Evolutionary conservation across 176 grass and related monocot genomes (phyloP), one percentile per base, ranked within the genome.

Genomic region (Eragrostis curvula): DNA sequence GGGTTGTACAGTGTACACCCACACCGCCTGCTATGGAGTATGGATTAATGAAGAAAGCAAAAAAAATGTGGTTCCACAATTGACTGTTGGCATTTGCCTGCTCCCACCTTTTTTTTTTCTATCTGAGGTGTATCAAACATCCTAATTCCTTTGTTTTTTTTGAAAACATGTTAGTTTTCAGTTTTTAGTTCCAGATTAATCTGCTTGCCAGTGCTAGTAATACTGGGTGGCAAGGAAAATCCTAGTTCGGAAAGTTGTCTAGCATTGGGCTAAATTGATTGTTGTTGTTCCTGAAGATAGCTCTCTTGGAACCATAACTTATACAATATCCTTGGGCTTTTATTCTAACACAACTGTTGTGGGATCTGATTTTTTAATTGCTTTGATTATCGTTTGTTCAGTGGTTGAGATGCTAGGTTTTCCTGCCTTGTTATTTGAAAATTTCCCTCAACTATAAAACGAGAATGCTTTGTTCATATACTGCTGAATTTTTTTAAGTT

Each of bases 91-190:
- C 32, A 11, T 56, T 68, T 53, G 18, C 21, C 30, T 72, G 39
- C 60, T 66, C 18, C 53, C 23, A 29, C 32, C 13, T n/a, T 20
- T 20, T 30, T 40, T 66, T 83, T 3, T 30, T 64, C 77, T 83
- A 39, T 71, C 32, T 83, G 9, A 45, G 40, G 18, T 65, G 32
- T 58, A 86, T 66, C 40, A 66, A 56, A 5, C 45, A 86, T 68
- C 1, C 4, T 11, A 43, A 21, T 67, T 64, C 41, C 47, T 7
- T 36, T 8, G 32, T 51, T 72, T 17, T 43, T 71, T 17, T 10
- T 41, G 8, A 17, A 17, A 47, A 47, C 55, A 73, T 86, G 20
- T 29, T 56, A 56, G 25, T 43, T 79, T 79, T 71, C 1, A 8
- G 12, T 59, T 36, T 17, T 74, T 36, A 2, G 48, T 83, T 3